A percentile compares a stretch with the other conserved stretches of the same genome.
These are phyloP conservation scores for Rhizophagus prolifer DNA, from an alignment of 192 early-diverging fungal genomes.

Conservation along the genomic window DNA sequence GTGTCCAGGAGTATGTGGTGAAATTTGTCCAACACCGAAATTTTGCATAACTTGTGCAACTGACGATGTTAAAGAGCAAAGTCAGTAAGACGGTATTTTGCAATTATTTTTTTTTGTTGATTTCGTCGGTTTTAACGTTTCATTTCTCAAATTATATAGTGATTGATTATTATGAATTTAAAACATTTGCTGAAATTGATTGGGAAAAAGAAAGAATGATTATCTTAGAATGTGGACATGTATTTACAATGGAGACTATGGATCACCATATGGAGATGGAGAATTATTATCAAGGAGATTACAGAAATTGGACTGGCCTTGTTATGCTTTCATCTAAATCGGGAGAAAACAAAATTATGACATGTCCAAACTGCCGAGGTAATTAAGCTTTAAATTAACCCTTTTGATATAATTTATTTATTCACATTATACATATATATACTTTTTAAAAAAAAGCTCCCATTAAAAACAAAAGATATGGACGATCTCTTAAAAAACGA, in stretches of 20 bases:
- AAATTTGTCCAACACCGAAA: slow-evolving; percentile 33
- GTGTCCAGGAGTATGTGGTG: slow-evolving; percentile 54
- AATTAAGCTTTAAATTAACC: neutral
- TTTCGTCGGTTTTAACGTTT: neutral
- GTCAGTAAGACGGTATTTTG: neutral
- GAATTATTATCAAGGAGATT: neutral
- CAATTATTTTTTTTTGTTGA: neutral
- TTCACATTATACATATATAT: neutral
- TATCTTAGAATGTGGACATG: slow-evolving; percentile 51
- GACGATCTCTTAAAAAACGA: slow-evolving; percentile 18
- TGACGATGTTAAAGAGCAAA: slow-evolving; percentile 24
- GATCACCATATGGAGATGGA: slow-evolving; percentile 44
- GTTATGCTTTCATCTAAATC: neutral
- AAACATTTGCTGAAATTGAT: slow-evolving; percentile 40
- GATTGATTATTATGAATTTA: neutral
- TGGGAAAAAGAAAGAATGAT: slow-evolving; percentile 45
- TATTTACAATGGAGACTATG: slow-evolving; percentile 49
- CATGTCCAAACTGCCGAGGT: neutral
- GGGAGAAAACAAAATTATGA: neutral
- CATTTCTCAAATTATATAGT: neutral
- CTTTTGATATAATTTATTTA: neutral
- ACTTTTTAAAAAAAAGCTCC: neutral
- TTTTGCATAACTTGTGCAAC: slow-evolving; percentile 43
- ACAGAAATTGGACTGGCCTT: neutral
- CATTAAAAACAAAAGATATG: slow-evolving; percentile 19